phyloP scores from a whole-genome alignment of 495 filamentous ascomycete genomes.

The Aspergillus baeticus region DNA sequence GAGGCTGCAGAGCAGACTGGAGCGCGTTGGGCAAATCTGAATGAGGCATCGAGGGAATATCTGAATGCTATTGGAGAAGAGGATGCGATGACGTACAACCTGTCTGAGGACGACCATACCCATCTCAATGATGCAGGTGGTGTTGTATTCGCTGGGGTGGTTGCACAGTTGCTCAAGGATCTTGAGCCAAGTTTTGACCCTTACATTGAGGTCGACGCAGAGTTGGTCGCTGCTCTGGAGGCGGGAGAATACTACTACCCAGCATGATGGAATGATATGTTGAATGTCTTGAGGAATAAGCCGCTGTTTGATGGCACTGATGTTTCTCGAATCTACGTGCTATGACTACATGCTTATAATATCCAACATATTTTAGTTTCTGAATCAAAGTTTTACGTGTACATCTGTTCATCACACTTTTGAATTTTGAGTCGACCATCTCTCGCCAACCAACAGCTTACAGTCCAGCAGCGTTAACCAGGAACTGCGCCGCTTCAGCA shows the following conservation, averaged over 20 bases:
- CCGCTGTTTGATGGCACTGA: no score
- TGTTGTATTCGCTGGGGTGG: slow-evolving; percentile 4
- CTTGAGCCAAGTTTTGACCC: not conserved
- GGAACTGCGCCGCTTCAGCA: slow-evolving; percentile 46
- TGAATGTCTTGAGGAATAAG: no score
- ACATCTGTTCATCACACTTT: no score
- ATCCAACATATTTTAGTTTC: no score
- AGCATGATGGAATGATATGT: not conserved
- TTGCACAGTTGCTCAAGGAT: not conserved
- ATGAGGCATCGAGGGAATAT: slow-evolving; percentile 11
- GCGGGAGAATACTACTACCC: slow-evolving; percentile 8
- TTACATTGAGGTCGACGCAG: not conserved
- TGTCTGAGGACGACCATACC: not conserved
- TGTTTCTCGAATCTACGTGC: no score
- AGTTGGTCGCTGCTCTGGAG: not conserved
- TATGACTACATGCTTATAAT: no score
- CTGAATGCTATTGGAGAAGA: slow-evolving; percentile 14
- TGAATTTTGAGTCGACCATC: no score
- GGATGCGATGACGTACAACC: slow-evolving; percentile 12
- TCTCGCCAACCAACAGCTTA: not conserved
- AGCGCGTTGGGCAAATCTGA: slow-evolving; percentile 12
- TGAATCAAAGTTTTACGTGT: not conserved
- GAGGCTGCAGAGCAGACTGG: slow-evolving; percentile 11
- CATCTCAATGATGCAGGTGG: slow-evolving; percentile 4
- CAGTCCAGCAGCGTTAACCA: slow-evolving; percentile 32